These are phyloP conservation scores for Aspergillus ellipticus DNA, from an alignment of 495 filamentous ascomycete species.

Conservation along the genomic window DNA sequence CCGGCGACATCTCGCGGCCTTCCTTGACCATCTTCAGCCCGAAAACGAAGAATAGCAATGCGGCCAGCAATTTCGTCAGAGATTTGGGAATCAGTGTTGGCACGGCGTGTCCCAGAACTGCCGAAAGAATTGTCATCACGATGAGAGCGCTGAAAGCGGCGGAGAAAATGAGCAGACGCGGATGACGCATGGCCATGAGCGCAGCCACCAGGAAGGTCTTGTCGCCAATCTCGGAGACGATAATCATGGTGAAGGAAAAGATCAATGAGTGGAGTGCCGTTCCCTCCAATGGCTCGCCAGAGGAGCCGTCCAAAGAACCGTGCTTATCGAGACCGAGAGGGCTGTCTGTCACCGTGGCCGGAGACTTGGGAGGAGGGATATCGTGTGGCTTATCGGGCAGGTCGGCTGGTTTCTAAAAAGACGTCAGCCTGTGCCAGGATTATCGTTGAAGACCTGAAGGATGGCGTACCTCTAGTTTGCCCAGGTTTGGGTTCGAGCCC, in stretches of 20 bases:
- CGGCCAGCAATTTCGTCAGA: slow-evolving; percentile 82
- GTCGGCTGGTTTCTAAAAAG: slow-evolving; percentile 70
- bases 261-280: slow-evolving; percentile 86
- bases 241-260: slow-evolving; percentile 93
- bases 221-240: slow-evolving; percentile 96
- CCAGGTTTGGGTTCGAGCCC: slow-evolving; percentile 35
- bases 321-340: slow-evolving; percentile 55
- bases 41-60: slow-evolving; percentile 82
- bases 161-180: slow-evolving; percentile 86
- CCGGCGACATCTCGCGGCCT: slow-evolving; percentile 78
- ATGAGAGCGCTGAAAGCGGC: slow-evolving; percentile 89
- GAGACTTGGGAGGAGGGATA: slow-evolving; percentile 67
- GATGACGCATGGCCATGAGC: slow-evolving; percentile 98
- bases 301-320: background rate
- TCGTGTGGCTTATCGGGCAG: slow-evolving; percentile 78
- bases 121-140: slow-evolving; percentile 94
- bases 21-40: slow-evolving; percentile 82
- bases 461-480: slow-evolving; percentile 64
- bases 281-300: slow-evolving; percentile 37
- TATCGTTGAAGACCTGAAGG: background rate
- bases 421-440: slow-evolving; percentile 9
- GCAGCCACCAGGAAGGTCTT: slow-evolving; percentile 98
- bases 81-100: slow-evolving; percentile 86
- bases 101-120: slow-evolving; percentile 89
- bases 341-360: slow-evolving; percentile 62